A percentile compares a stretch with the other conserved stretches of the same genome.
Conservation (phyloP, 768 basidiomycete species). For the Serendipita sp. region DNA sequence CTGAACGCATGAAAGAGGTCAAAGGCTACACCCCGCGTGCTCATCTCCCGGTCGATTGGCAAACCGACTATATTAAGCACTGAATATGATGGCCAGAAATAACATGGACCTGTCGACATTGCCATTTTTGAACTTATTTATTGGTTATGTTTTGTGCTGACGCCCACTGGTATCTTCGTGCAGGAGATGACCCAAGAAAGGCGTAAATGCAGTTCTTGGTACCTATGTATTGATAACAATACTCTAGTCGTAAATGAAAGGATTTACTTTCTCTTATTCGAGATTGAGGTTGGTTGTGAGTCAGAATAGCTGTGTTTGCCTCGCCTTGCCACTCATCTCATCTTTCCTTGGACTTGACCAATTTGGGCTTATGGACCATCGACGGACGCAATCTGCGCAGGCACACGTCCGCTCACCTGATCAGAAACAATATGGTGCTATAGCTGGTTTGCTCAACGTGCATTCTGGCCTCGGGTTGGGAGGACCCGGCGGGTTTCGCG, state of each 20-base stretch:
- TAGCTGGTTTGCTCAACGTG: not conserved
- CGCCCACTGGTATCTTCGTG: too few species aligned
- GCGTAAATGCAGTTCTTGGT: too few species aligned
- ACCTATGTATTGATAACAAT: too few species aligned
- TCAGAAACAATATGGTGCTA: not conserved
- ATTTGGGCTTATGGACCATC: not conserved
- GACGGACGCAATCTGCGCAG: not conserved
- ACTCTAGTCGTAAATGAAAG: too few species aligned
- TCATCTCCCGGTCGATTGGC: not conserved
- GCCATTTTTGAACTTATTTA: too few species aligned
- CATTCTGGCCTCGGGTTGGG: not conserved
- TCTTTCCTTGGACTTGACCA: not conserved
- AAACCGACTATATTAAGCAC: not conserved
- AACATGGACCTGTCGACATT: too few species aligned
- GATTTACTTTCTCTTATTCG: too few species aligned
- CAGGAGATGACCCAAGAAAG: too few species aligned
- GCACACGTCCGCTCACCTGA: not conserved
- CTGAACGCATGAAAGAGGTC: not conserved
- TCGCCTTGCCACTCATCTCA: not conserved
- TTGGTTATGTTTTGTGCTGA: too few species aligned
- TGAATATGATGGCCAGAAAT: too few species aligned
- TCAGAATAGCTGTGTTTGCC: too few species aligned
- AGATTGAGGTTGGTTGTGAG: too few species aligned
- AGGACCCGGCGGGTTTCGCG: not conserved
- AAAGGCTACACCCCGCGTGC: not conserved